Conservation (phyloP, 768 basidiomycete species). For the Trametes elegans region DNA sequence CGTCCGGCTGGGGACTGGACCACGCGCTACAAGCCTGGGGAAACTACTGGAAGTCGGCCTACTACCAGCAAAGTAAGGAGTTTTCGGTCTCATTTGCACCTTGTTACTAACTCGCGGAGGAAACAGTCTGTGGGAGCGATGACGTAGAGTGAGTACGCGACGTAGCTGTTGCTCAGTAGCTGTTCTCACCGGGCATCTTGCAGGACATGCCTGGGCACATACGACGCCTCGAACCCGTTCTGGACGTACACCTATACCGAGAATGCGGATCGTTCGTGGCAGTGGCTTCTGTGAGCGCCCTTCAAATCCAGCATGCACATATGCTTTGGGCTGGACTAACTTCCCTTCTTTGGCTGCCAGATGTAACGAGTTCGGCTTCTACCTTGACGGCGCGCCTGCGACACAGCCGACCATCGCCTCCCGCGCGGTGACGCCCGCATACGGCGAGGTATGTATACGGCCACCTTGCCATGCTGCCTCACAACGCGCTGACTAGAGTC, state of each 20-base stretch:
- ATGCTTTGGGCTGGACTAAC: not conserved
- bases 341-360: conserved; percentile 35
- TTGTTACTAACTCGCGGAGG: not conserved
- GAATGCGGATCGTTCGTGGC: conserved; percentile 57
- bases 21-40: conserved; percentile 58
- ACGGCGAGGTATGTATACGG: conserved; percentile 42
- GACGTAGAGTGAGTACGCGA: conserved; percentile 43
- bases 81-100: not conserved
- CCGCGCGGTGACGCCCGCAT: conserved; percentile 47
- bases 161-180: not conserved
- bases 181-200: not conserved
- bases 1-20: conserved; percentile 55
- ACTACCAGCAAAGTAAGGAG: conserved; percentile 42
- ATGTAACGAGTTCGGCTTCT: conserved; percentile 64
- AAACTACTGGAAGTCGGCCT: conserved; percentile 46
- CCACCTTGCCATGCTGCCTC: not conserved
- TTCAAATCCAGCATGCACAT: not conserved
- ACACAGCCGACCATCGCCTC: conserved; percentile 43
- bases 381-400: conserved; percentile 33
- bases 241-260: conserved; percentile 54
- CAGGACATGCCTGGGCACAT: conserved; percentile 39
- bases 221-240: conserved; percentile 34
- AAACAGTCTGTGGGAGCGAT: conserved; percentile 47
- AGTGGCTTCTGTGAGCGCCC: conserved; percentile 52
- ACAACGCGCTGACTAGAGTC: not conserved